These are phyloP conservation scores for Coccomyxa sp. DNA, from an alignment of 139 green algal species.

Conservation along the genomic window DNA sequence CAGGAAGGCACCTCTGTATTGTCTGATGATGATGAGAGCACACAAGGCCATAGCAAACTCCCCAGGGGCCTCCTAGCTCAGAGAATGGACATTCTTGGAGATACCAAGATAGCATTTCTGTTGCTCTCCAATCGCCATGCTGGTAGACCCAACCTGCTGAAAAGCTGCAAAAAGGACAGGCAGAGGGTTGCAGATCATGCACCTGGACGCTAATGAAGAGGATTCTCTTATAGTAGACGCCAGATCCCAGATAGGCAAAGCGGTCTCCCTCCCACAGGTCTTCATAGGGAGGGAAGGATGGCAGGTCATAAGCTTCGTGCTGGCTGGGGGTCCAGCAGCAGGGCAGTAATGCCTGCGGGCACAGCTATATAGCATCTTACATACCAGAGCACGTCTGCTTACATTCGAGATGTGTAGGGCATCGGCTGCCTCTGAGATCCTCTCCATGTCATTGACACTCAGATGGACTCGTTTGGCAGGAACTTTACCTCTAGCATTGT, in stretches of 20 bases:
- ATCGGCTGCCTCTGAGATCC: not conserved
- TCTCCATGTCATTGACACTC: not conserved
- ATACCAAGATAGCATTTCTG: not conserved
- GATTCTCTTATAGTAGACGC: constrained; percentile 5
- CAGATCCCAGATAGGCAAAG: not conserved
- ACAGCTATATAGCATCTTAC: not conserved
- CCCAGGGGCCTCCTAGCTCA: too few species aligned
- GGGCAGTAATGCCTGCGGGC: not conserved
- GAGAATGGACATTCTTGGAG: not conserved
- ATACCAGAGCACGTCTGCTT: not conserved
- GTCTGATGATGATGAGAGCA: too few species aligned
- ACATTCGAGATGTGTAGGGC: too few species aligned
- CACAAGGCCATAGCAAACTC: too few species aligned
- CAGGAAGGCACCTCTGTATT: too few species aligned
- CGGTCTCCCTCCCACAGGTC: constrained; percentile 6
- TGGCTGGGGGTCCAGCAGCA: too few species aligned
- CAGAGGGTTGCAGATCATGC: not conserved
- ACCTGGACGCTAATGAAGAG: constrained; percentile 6
- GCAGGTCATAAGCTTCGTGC: not conserved
- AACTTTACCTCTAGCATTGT: too few species aligned
- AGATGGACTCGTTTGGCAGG: too few species aligned
- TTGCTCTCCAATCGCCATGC: not conserved
- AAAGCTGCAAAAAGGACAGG: not conserved
- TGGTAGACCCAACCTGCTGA: not conserved
- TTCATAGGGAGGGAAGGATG: not conserved